These are phyloP conservation scores for Nakataea oryzae DNA, from an alignment of 2,329 filamentous ascomycete genomes.

Conservation along the genomic window DNA sequence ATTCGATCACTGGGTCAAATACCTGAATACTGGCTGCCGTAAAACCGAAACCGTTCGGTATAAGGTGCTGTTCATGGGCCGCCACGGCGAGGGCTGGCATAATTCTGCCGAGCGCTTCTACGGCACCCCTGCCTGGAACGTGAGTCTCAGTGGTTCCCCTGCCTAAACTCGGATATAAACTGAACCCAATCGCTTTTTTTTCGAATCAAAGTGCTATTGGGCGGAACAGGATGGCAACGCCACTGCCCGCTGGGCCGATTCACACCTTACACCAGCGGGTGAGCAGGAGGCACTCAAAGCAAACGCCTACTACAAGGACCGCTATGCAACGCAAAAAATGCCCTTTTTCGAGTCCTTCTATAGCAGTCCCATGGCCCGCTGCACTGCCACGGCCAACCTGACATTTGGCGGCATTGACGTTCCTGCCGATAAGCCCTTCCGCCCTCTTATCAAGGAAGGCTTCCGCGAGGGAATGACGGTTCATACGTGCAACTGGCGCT, in stretches of 20 bases:
- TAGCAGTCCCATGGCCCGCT: slow-evolving; percentile 52
- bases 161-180: background rate
- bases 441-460: slow-evolving; percentile 51
- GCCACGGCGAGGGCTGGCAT: slow-evolving; percentile 60
- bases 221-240: slow-evolving; percentile 51
- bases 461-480: slow-evolving; percentile 56
- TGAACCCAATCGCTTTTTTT: background rate
- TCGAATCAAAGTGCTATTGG: slow-evolving; percentile 42
- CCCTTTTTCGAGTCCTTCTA: slow-evolving; percentile 55
- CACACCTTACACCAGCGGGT: slow-evolving; percentile 48
- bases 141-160: background rate
- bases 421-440: slow-evolving; percentile 38
- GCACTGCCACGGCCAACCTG: slow-evolving; percentile 49
- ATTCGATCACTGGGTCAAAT: slow-evolving; percentile 46
- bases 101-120: slow-evolving; percentile 55
- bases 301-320: slow-evolving; percentile 45
- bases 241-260: slow-evolving; percentile 52
- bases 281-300: slow-evolving; percentile 46
- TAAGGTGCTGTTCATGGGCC: slow-evolving; percentile 57
- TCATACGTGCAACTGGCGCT: slow-evolving; percentile 58
- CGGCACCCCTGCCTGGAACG: slow-evolving; percentile 58
- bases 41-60: slow-evolving; percentile 40
- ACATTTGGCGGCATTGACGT: slow-evolving; percentile 47
- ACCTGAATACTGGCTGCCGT: slow-evolving; percentile 36
- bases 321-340: slow-evolving; percentile 41